phyloP scores from a whole-genome alignment of 2,329 filamentous ascomycete species.

The Diaporthe ilicicola region DNA sequence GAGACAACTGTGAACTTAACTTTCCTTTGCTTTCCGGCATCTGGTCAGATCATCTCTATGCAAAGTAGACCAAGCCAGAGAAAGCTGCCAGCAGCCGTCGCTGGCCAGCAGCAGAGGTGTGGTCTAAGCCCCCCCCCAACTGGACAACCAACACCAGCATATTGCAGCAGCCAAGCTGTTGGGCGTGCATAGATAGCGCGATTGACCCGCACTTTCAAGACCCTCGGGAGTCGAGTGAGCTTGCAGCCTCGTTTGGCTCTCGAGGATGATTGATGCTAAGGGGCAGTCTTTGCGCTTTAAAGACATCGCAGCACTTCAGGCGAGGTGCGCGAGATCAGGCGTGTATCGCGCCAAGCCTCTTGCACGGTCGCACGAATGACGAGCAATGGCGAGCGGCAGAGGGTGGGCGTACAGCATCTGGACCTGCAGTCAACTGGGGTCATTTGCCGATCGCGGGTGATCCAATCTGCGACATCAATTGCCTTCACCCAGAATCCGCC shows the following conservation, averaged over 20 bases:
- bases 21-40: neutral
- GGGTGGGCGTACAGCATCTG: neutral
- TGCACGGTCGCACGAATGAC: neutral
- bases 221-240: neutral
- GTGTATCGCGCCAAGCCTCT: constrained; percentile 7
- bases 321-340: neutral
- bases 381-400: neutral
- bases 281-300: neutral
- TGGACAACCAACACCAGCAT: constrained; percentile 10
- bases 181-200: neutral
- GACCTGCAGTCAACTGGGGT: neutral
- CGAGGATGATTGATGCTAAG: neutral
- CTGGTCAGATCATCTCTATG: neutral
- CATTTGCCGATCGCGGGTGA: neutral
- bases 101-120: neutral
- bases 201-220: neutral
- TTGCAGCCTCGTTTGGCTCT: neutral
- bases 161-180: neutral
- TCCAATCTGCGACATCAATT: neutral
- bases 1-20: neutral
- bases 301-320: neutral
- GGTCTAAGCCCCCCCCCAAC: constrained; percentile 15
- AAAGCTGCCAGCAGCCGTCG: neutral
- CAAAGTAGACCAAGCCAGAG: neutral
- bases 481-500: neutral